phyloP scores from a whole-genome alignment of 1,284 basidiomycete species.

The Thecaphora frezii region DNA sequence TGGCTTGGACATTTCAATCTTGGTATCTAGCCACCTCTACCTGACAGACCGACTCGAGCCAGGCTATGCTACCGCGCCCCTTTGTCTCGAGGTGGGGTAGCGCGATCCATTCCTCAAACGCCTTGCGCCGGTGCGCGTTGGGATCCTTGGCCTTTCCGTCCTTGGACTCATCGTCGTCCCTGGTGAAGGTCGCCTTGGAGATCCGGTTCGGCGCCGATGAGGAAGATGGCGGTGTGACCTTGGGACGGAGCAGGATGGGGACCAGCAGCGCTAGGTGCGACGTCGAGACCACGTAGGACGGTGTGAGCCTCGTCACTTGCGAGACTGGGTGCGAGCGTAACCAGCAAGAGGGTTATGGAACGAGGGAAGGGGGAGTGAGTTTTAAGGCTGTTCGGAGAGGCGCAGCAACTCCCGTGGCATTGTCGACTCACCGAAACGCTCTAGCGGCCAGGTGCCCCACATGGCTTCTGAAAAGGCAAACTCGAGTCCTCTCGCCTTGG shows the following conservation, averaged over 20 bases:
- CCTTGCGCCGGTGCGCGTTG: slow-evolving; percentile 7
- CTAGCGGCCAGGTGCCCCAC: slow-evolving; percentile 51
- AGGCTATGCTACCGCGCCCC: slow-evolving; percentile 30
- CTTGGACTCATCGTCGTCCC: slow-evolving; percentile 4
- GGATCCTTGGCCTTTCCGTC: slow-evolving; percentile 11
- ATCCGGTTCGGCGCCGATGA: neutral
- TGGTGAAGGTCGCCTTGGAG: neutral
- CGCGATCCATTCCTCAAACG: slow-evolving; percentile 34
- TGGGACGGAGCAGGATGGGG: slow-evolving; percentile 21
- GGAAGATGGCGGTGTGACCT: slow-evolving; percentile 14
- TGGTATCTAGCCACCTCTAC: slow-evolving; percentile 48
- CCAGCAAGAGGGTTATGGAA: too few species aligned
- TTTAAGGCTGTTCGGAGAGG: too few species aligned
- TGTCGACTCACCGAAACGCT: slow-evolving; percentile 39
- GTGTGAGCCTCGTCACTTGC: slow-evolving; percentile 10
- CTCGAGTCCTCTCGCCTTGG: slow-evolving; percentile 28
- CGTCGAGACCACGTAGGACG: slow-evolving; percentile 30
- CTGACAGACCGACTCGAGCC: slow-evolving; percentile 46
- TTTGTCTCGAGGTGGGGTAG: slow-evolving; percentile 40
- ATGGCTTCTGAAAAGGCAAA: slow-evolving; percentile 37
- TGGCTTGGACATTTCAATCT: slow-evolving; percentile 2
- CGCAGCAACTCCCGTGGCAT: too few species aligned
- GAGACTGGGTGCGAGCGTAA: slow-evolving; percentile 6
- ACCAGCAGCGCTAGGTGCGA: slow-evolving; percentile 21
- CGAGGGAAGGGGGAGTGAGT: too few species aligned